Conservation (phyloP, 2,329 filamentous ascomycete genomes). For the Clarireedia paspali region DNA sequence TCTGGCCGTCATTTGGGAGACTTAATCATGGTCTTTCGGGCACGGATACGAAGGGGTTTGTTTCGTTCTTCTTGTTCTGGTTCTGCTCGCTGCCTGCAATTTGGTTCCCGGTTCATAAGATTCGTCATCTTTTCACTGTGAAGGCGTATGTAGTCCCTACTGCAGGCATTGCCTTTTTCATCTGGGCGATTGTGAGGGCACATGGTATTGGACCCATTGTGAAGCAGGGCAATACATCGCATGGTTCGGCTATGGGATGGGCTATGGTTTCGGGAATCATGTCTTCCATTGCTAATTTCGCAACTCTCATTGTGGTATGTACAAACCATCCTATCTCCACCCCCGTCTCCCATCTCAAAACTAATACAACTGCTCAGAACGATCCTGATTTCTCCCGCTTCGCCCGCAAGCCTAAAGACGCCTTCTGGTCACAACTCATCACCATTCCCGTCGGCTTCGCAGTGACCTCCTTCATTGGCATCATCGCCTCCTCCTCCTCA, state of each 20-base stretch:
- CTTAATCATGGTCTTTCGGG: constrained; percentile 68
- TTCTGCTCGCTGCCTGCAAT: constrained; percentile 71
- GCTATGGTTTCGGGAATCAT: constrained; percentile 79
- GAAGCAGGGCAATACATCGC: constrained; percentile 52
- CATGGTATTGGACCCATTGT: constrained; percentile 80
- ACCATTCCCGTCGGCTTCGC: constrained; percentile 66
- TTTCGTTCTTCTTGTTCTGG: constrained; percentile 86
- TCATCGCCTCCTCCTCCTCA: constrained; percentile 68
- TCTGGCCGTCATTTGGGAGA: constrained; percentile 58
- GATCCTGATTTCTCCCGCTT: constrained; percentile 84
- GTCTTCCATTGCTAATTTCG: constrained; percentile 85
- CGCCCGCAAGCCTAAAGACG: constrained; percentile 65
- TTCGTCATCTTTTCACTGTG: constrained; percentile 83
- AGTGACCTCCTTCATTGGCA: constrained; percentile 77
- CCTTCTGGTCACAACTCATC: constrained; percentile 72
- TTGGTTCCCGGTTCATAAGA: constrained; percentile 83
- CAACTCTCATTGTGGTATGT: constrained; percentile 64
- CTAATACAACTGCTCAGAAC: constrained; percentile 31
- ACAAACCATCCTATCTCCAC: not conserved
- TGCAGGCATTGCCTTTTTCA: constrained; percentile 79
- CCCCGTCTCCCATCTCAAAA: not conserved
- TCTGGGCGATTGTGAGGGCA: constrained; percentile 77
- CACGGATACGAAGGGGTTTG: constrained; percentile 67
- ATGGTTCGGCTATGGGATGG: constrained; percentile 70
- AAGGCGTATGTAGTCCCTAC: constrained; percentile 79